These are phyloP conservation scores for Tremellales sp. DNA, from an alignment of 1,284 basidiomycete species.

Conservation along the genomic window DNA sequence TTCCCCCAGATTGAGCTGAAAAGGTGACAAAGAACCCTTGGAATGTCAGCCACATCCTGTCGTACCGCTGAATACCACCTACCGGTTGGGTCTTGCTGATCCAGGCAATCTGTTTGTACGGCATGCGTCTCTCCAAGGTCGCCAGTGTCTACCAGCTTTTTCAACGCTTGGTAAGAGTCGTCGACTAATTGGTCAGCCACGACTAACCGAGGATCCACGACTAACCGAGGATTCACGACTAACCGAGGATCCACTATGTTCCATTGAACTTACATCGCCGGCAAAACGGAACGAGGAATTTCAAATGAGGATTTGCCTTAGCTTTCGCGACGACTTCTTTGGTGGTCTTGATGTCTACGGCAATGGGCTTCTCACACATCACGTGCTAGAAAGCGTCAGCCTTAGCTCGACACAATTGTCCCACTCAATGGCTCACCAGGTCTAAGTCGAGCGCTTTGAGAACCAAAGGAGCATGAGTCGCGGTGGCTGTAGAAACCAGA, in stretches of 20 bases:
- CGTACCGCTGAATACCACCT: neutral
- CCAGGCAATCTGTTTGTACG: conserved; percentile 28
- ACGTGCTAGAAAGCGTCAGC: conserved; percentile 20
- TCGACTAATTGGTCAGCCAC: conserved; percentile 19
- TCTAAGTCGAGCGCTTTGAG: conserved; percentile 18
- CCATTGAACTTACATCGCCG: conserved; percentile 32
- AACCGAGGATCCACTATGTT: neutral
- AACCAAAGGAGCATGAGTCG: conserved; percentile 21
- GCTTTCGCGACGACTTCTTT: conserved; percentile 23
- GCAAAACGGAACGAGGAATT: conserved; percentile 34
- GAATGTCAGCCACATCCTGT: neutral
- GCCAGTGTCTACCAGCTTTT: conserved; percentile 16
- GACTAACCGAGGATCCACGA: neutral
- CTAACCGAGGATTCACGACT: neutral
- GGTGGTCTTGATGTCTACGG: conserved; percentile 26
- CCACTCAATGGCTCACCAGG: conserved; percentile 1
- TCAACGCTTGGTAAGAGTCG: conserved; percentile 23
- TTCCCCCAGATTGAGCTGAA: conserved; percentile 15
- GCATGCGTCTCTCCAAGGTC: conserved; percentile 22
- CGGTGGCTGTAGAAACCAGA: conserved; percentile 25
- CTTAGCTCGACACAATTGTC: neutral
- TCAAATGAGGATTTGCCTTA: conserved; percentile 20
- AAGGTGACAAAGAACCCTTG: conserved; percentile 5
- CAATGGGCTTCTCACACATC: conserved; percentile 39
- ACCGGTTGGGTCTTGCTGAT: conserved; percentile 27